A percentile compares a stretch with the other conserved stretches of the same genome.
phyloP scores from a whole-genome alignment of 345 rosid genomes.

The Populus simonii region DNA sequence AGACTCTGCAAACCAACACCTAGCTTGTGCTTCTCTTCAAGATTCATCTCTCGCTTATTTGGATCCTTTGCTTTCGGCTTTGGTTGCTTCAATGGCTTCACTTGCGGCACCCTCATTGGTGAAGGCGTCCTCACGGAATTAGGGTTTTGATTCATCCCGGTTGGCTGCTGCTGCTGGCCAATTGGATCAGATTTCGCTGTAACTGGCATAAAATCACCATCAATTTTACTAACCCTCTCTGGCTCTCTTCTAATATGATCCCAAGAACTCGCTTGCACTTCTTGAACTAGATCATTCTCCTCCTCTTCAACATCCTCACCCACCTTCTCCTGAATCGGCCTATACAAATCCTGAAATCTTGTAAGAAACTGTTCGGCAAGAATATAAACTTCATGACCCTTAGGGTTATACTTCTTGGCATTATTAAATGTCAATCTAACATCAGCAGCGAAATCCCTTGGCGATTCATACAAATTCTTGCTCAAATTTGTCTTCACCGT shows the following conservation, averaged over 20 bases:
- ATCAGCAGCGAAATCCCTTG: constrained; percentile 59
- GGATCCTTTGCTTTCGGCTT: constrained; percentile 87
- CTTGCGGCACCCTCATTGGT: constrained; percentile 34
- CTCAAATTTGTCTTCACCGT: constrained; percentile 53
- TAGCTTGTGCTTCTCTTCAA: constrained; percentile 67
- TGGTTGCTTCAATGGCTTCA: constrained; percentile 49
- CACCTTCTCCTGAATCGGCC: constrained; percentile 37
- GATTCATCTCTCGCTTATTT: constrained; percentile 66
- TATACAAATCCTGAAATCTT: constrained; percentile 50
- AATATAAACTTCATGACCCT: constrained; percentile 56
- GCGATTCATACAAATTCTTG: constrained; percentile 48
- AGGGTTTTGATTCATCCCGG: constrained; percentile 17
- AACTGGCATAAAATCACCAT: constrained; percentile 19
- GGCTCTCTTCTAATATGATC: constrained; percentile 31
- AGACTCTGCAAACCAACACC: constrained; percentile 67
- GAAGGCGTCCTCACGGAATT: constrained; percentile 36
- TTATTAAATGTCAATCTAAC: constrained; percentile 70
- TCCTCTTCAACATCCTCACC: constrained; percentile 22
- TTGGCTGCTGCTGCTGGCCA: constrained; percentile 13
- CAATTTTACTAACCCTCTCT: constrained; percentile 21
- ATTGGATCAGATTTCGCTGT: constrained; percentile 29
- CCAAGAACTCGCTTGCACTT: constrained; percentile 51
- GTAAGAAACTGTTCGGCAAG: constrained; percentile 52
- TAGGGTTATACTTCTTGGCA: constrained; percentile 74
- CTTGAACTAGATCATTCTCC: constrained; percentile 21